Evolutionary conservation across 257 asterid species (phyloP).

Genomic region (Forsythia suspensa): DNA sequence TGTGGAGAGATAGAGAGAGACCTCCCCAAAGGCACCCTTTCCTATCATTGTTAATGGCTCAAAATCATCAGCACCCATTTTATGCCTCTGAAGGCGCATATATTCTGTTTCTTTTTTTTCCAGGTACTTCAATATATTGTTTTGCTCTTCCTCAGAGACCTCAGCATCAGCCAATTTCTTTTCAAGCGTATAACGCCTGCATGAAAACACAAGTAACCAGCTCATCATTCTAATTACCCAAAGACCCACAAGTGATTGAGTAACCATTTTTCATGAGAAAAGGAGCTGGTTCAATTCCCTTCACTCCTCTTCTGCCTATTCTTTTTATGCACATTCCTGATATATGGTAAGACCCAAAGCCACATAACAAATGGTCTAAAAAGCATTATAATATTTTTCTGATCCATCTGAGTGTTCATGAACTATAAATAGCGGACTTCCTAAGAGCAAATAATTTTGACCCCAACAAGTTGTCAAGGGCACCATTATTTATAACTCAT

Average conservation of each 20-base stretch:
- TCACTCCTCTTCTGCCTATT: background rate
- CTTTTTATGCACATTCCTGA: background rate
- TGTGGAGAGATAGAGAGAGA: conserved; percentile 19
- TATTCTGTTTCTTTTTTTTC: conserved; percentile 95
- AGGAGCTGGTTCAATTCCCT: background rate
- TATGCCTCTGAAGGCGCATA: conserved; percentile 98
- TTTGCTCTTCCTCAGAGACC: conserved; percentile 89
- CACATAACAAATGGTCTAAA: background rate
- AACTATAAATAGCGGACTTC: background rate
- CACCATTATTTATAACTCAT: background rate
- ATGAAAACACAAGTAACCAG: conserved; percentile 25
- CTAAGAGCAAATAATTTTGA: background rate
- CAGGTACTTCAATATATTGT: conserved; percentile 67
- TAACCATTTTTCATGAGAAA: background rate
- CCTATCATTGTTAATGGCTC: conserved; percentile 97
- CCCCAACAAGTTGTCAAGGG: background rate
- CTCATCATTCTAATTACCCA: background rate
- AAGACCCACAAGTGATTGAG: no score
- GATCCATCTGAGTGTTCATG: background rate
- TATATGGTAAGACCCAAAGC: background rate
- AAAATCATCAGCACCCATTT: conserved; percentile 97
- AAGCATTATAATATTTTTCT: background rate
- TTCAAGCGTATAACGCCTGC: conserved; percentile 79
- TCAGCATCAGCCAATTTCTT: conserved; percentile 92
- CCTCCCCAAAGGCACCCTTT: conserved; percentile 99